A percentile compares a stretch with the other conserved stretches of the same genome.
phyloP scores from a whole-genome alignment of 805 yeast species.

The Kodamaea fukazawae region DNA sequence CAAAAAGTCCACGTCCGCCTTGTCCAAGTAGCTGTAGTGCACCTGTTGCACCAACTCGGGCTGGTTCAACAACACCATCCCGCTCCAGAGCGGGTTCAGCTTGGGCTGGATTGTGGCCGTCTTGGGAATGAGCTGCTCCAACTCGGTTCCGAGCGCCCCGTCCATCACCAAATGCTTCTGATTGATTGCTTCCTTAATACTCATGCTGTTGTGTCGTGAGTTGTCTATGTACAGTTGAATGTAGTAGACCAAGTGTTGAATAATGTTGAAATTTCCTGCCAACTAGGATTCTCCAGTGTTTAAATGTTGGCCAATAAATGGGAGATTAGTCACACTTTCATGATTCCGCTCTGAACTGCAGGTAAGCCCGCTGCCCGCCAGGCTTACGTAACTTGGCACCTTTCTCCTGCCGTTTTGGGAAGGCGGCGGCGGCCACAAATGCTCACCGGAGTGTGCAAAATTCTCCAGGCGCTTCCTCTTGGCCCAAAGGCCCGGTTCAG shows the following conservation, averaged over 20 bases:
- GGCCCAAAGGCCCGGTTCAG: no score
- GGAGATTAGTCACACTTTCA: constrained; percentile 5
- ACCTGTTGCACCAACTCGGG: constrained; percentile 46
- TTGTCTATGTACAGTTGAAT: constrained; percentile 8
- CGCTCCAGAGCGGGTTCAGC: constrained; percentile 57
- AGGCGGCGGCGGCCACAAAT: constrained; percentile 1
- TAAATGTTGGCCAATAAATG: not conserved
- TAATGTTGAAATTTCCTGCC: not conserved
- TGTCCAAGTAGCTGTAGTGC: constrained; percentile 48
- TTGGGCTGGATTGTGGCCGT: constrained; percentile 20
- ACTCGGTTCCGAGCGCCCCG: constrained; percentile 17
- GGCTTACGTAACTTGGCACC: no score
- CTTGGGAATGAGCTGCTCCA: constrained; percentile 18
- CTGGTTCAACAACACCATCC: constrained; percentile 45
- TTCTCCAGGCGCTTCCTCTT: no score
- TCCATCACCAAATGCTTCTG: constrained; percentile 12
- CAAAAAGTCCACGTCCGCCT: constrained; percentile 53
- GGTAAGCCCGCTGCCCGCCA: no score
- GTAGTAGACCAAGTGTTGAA: constrained; percentile 6
- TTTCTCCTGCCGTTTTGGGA: not conserved
- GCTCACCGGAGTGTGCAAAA: not conserved
- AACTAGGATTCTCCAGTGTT: not conserved
- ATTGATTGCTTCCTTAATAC: constrained; percentile 3
- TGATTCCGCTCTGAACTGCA: no score
- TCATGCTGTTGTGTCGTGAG: not conserved